A percentile compares a stretch with the other conserved stretches of the same genome.
These are phyloP conservation scores for Endocarpon pusillum DNA, from an alignment of 495 filamentous ascomycete species.

Conservation along the genomic window DNA sequence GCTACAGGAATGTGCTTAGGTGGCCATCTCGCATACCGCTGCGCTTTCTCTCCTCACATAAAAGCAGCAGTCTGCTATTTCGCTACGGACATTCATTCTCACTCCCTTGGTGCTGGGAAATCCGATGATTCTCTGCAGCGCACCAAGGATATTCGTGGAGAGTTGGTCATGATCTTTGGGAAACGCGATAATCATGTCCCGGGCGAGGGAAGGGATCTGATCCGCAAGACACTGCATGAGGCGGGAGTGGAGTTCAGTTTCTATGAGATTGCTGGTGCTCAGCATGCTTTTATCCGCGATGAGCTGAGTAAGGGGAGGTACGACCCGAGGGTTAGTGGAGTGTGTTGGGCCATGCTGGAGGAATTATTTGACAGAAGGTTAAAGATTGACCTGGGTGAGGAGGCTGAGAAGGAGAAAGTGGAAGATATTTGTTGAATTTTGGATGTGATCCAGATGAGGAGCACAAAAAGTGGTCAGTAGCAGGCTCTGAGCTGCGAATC, in stretches of 20 bases:
- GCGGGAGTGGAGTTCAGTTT: slow-evolving; percentile 60
- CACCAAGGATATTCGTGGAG: slow-evolving; percentile 58
- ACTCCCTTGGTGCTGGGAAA: slow-evolving; percentile 52
- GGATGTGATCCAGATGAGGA: no score
- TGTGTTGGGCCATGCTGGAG: slow-evolving; percentile 83
- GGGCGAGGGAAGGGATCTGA: slow-evolving; percentile 67
- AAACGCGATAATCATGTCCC: slow-evolving; percentile 84
- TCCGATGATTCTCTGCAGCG: slow-evolving; percentile 48
- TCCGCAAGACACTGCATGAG: slow-evolving; percentile 66
- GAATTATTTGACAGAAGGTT: slow-evolving; percentile 71
- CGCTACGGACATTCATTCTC: slow-evolving; percentile 75
- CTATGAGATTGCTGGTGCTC: slow-evolving; percentile 81
- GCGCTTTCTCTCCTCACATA: slow-evolving; percentile 61
- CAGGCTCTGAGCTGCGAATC: no score
- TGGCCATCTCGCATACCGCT: slow-evolving; percentile 75
- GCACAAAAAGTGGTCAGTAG: no score
- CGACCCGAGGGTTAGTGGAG: slow-evolving; percentile 68
- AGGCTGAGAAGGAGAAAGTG: slow-evolving; percentile 18
- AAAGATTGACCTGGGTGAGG: slow-evolving; percentile 56
- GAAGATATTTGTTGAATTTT: slow-evolving; percentile 27
- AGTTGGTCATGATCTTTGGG: slow-evolving; percentile 71
- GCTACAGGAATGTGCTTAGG: slow-evolving; percentile 92
- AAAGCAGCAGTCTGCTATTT: slow-evolving; percentile 74
- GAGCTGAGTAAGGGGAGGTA: slow-evolving; percentile 87
- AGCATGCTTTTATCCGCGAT: slow-evolving; percentile 94